phyloP scores from a whole-genome alignment of 1,139 yeast genomes.

The Candida gigantensis region DNA sequence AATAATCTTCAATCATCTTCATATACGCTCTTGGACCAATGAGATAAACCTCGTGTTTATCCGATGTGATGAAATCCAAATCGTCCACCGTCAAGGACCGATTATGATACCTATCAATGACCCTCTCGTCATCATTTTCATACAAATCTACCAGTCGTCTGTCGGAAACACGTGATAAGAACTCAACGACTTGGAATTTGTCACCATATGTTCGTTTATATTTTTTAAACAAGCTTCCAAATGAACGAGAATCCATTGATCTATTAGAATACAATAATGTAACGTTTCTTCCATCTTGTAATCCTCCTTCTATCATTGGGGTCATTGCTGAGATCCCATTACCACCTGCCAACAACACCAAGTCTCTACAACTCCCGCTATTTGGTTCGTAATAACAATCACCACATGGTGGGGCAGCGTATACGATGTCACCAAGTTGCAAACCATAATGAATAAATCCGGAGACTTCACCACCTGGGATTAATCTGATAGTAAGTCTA shows the following conservation, averaged over 20 bases:
- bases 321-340: conserved; percentile 69
- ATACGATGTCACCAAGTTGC: conserved; percentile 49
- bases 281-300: conserved; percentile 28
- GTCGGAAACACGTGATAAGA: conserved; percentile 16
- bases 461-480: conserved; percentile 54
- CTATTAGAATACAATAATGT: conserved; percentile 32
- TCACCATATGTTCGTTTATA: conserved; percentile 19
- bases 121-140: conserved; percentile 11
- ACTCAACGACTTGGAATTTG: conserved; percentile 24
- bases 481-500: conserved; percentile 53
- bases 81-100: conserved; percentile 15
- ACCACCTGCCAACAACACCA: conserved; percentile 57
- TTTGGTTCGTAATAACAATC: conserved; percentile 41
- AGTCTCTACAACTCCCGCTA: conserved; percentile 24
- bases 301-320: conserved; percentile 49
- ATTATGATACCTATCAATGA: conserved; percentile 10
- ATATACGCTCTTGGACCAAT: conserved; percentile 40
- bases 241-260: conserved; percentile 26
- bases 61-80: conserved; percentile 19
- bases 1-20: conserved; percentile 25
- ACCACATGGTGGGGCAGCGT: conserved; percentile 63
- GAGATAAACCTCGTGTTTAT: conserved; percentile 25
- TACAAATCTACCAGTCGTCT: too few species aligned
- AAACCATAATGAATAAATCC: conserved; percentile 50
- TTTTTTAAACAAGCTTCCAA: conserved; percentile 22